Evolutionary conservation across 2,329 filamentous ascomycete species (phyloP), one percentile per base, ranked within the genome.

Genomic region (Stromatinia cepivora): DNA sequence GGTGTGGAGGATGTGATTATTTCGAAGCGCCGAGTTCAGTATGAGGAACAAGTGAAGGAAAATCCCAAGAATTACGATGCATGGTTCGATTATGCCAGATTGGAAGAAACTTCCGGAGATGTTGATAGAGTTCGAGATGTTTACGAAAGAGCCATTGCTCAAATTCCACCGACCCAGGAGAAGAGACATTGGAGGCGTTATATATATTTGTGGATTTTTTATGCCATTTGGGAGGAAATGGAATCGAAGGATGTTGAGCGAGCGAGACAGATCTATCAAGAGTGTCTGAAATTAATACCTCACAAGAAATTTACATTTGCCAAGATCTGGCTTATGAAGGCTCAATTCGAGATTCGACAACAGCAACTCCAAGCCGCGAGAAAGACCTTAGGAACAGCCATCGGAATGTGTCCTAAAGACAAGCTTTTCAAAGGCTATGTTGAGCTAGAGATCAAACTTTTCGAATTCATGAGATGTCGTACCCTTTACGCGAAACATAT

Each of bases 231-330:
- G 88, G 95, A 98, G 79, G 95, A 99, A 80, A 89, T 92, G 79
- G 90, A 94, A 72, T 90, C 90, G 48, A 90, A 90, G 74, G 93
- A 98, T 76, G 77, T 87, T 34, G 87, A 91, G 36, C 87, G 95
- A 57, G 92, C 94, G 28, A 87, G 91, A 25, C 92, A 97, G 78
- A 93, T 99, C 71, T 99, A 98, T 82, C 88, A 90, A 74, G 92
- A 95, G 73, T 97, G 93, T 75, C 81, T 98, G 59, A 90, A 90
- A 71, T 82, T 98, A 58, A 90, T 99, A 74, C 95, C 95, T 0
- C 95, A 99, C 83, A 96, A 96, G 79, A 92, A 92, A 77, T 99
- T 98, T 81, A 98, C 95, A 0, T 99, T 98, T 79, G 92, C 93
- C 78, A 99, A 99, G 80, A 84, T 98, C 63, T 99, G 95, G 95